Evolutionary conservation across 2,329 filamentous ascomycete species (phyloP).

Genomic region (Sporothrix pseudoabietina): DNA sequence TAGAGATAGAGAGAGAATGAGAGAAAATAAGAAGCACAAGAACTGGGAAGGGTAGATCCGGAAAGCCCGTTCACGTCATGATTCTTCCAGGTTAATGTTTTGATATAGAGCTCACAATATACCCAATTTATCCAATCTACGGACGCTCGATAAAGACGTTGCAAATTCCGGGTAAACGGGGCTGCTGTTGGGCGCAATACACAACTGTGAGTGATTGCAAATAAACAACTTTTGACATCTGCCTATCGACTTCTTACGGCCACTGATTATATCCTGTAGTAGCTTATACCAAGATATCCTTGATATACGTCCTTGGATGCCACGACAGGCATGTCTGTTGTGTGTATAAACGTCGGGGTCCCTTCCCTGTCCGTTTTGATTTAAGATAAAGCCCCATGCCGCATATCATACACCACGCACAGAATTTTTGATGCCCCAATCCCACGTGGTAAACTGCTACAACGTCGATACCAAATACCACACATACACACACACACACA

Average conservation of each 20-base stretch:
- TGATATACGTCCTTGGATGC: not conserved
- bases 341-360: constrained; percentile 7
- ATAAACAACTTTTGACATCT: too few species aligned
- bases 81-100: not conserved
- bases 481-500: not conserved
- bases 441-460: not conserved
- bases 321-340: not conserved
- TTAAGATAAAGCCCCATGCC: not conserved
- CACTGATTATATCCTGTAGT: not conserved
- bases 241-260: not conserved
- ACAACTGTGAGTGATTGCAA: too few species aligned
- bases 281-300: not conserved
- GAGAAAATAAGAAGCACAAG: not conserved
- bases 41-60: not conserved
- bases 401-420: not conserved
- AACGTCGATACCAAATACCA: not conserved
- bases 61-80: not conserved
- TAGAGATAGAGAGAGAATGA: not conserved
- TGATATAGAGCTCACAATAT: not conserved
- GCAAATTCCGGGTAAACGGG: constrained; percentile 21
- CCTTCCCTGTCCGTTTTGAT: not conserved
- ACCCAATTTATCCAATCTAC: not conserved
- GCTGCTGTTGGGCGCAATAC: not conserved
- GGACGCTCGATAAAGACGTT: not conserved
- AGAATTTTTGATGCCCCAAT: not conserved